Base-by-base conservation (phyloP, 1,284 basidiomycete genomes). In the Erythrobasidium hasegawianum region DNA sequence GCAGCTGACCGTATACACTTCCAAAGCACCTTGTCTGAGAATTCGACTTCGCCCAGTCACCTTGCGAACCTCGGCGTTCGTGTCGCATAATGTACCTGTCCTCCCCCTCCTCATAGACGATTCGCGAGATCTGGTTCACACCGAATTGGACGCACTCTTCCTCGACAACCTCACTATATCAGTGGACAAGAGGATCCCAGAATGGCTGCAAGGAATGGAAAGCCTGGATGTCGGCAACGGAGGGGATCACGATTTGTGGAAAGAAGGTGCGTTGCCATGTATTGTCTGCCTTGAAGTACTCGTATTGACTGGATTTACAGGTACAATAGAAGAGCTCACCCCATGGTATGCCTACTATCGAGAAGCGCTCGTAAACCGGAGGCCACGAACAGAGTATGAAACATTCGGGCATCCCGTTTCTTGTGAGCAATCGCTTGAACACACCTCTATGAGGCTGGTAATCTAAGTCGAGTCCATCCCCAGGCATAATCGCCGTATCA, bases 401-500 rank as follows among this genome's bases (percentile, higher is more conserved):
- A 62, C 71, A 24, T 55, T 72, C 50, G 71, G 64, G 39, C 67
- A 71, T 55, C 61, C 65, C 11, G 54, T 68, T 40, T 45, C 59
- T 39, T 50, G 64, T 64, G 39, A 39, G 59, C 45, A 40, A 26
- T 22, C 29, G 26, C 53, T 60, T 29, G 53, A 64, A 52, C 38
- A 49, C 20, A 43, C 59, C 27, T 55, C 45, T n/a, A 55, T 7
- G 7, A 29, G 22, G n/a, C 22, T 27, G 24, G 16, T 18, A 29
- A 8, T 13, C 13, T 50, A 11, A 40, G 18, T 11, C 11, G 2
- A 13, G 13, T 20, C 33, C 16, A 18, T 14, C 33, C 10, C n/a
- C 41, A 69, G 71, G 69, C 59, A 45, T 75, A 4, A 59, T 75
- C 52, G 72, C 71, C 14, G 71, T 75, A 4, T 74, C 74, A 7